Evolutionary conservation across 2,329 filamentous ascomycete species (phyloP).

Genomic region (Sporothrix mexicana): DNA sequence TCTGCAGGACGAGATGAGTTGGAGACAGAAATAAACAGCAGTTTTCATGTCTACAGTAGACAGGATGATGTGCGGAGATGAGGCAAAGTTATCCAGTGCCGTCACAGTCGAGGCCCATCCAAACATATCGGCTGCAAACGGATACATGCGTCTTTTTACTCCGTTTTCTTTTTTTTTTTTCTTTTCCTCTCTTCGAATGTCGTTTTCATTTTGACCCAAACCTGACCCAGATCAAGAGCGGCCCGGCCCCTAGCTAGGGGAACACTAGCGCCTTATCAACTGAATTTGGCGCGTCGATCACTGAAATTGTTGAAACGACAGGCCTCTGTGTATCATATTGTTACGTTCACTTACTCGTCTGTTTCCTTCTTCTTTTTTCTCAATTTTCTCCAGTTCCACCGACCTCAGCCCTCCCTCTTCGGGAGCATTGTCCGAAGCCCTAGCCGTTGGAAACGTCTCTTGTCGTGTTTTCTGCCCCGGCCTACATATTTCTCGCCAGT

Average conservation of each 20-base stretch:
- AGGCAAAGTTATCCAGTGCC: background rate
- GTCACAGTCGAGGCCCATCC: background rate
- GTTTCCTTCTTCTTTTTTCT: background rate
- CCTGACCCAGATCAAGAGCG: conserved; percentile 17
- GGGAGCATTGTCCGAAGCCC: conserved; percentile 15
- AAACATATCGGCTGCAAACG: background rate
- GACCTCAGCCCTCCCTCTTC: no score
- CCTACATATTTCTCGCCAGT: background rate
- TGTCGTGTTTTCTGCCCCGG: background rate
- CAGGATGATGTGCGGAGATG: background rate
- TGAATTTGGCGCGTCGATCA: conserved; percentile 5
- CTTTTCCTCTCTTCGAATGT: background rate
- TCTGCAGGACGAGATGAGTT: background rate
- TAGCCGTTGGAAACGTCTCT: background rate
- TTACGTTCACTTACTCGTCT: no score
- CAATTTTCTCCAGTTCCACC: background rate
- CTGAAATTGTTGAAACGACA: background rate
- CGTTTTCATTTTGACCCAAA: background rate
- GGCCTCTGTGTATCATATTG: background rate
- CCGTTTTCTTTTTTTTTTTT: background rate
- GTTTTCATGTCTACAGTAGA: background rate
- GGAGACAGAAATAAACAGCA: background rate
- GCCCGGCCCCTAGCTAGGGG: conserved; percentile 25
- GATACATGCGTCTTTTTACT: background rate
- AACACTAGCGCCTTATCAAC: background rate